Evolutionary conservation across 2,329 filamentous ascomycete genomes (phyloP).

Genomic region (Fusarium goolgardi): DNA sequence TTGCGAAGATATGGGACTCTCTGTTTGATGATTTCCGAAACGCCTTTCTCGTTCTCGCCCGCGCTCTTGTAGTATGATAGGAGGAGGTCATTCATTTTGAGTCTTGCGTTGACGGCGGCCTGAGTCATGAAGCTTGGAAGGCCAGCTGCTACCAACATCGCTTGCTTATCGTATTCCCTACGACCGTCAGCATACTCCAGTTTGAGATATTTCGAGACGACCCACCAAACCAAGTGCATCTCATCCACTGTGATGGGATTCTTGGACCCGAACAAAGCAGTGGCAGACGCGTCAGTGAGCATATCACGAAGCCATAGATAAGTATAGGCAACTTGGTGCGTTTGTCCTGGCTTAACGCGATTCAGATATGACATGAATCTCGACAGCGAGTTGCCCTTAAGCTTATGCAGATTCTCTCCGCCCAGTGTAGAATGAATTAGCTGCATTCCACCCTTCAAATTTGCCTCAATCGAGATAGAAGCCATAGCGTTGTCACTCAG

Average conservation of each 20-base stretch:
- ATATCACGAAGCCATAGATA: constrained; percentile 54
- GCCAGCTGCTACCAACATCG: constrained; percentile 11
- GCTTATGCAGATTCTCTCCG: constrained; percentile 25
- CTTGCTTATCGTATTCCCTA: constrained; percentile 20
- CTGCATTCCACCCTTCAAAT: constrained; percentile 7
- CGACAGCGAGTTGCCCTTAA: constrained; percentile 9
- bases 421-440: constrained; percentile 21
- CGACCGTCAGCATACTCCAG: accelerated
- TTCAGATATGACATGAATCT: constrained; percentile 9
- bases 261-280: constrained; percentile 56
- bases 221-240: constrained; percentile 54
- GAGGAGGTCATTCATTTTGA: constrained; percentile 46
- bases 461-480: background rate
- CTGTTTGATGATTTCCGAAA: constrained; percentile 47
- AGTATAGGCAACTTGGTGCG: constrained; percentile 46
- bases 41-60: constrained; percentile 42
- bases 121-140: background rate
- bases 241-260: constrained; percentile 52
- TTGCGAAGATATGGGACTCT: constrained; percentile 47
- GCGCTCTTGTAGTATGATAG: constrained; percentile 47
- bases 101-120: constrained; percentile 35
- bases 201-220: accelerated
- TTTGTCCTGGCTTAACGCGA: background rate
- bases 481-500: constrained; percentile 6
- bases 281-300: constrained; percentile 54